Base-by-base conservation (phyloP, 129 eudicot genomes). In the Helichrysum umbraculigerum region DNA sequence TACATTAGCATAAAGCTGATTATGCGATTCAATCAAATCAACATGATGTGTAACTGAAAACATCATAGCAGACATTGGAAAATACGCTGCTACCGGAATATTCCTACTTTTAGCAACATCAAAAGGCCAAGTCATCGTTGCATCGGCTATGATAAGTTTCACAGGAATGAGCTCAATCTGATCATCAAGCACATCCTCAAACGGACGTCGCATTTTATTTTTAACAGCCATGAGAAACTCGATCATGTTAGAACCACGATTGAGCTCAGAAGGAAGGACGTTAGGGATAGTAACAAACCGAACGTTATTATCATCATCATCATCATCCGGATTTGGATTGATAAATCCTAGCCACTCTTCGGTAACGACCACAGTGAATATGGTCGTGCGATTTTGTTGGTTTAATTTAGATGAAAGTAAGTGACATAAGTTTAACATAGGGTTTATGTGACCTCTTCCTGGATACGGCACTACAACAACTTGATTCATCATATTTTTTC, bases 291-390 rank as follows among this genome's bases (percentile, higher is more conserved):
- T 76, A 51, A 58, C 76, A 58, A 85, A 85, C 19, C 64, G 71
- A 20, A 87, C 65, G 80, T 73, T 87, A 2, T 69, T 2, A 4
- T 32, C 34, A 25, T 25, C 65, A 78, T 73, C 85, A 2, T 69
- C 34, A 4, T 32, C 34, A 25, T 25, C 28, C 28, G 28, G 72
- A 10, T 64, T 78, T 34, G 89, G 75, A 76, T 79, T 22, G 50
- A 76, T 16, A 35, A 85, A 56, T 66, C 88, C 85, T 30, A 81
- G 86, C 97, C 97, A 91, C 62, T 89, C 96, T 37, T 92, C 88
- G 0, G 97, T 92, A 68, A 92, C 80, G 14, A 92, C 59, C 65
- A 89, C 56, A 41, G 91, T 87, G 76, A 89, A 76, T 64, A 32
- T 41, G 4, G 83, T 5, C 69, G 61, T 77, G 76, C 22, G 76